These are phyloP conservation scores for Rhizoclosmatium sp. DNA, from an alignment of 192 early-diverging fungal genomes.

Conservation along the genomic window DNA sequence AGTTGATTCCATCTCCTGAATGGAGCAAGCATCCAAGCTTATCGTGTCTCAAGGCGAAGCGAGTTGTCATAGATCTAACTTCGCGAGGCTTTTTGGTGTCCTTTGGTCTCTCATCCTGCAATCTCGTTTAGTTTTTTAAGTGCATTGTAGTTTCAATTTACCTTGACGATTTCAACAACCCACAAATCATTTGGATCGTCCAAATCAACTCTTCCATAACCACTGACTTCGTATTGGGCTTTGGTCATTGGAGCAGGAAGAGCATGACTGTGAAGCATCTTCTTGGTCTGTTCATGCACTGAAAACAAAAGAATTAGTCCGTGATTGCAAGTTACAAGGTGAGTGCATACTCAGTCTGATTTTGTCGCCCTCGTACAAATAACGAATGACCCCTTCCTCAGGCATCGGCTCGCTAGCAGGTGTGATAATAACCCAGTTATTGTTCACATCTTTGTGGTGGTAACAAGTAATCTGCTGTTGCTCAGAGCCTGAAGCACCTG, in stretches of 20 bases:
- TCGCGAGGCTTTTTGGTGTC: slow-evolving; percentile 17
- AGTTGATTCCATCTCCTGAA: slow-evolving; percentile 65
- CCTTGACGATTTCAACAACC: slow-evolving; percentile 84
- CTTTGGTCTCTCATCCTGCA: slow-evolving; percentile 2
- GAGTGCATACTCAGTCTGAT: slow-evolving; percentile 73
- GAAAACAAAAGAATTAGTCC: not conserved
- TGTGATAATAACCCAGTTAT: slow-evolving; percentile 83
- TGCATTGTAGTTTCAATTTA: not conserved
- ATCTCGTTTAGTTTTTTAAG: not conserved
- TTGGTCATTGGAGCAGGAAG: slow-evolving; percentile 79
- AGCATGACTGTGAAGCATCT: slow-evolving; percentile 87
- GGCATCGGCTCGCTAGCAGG: slow-evolving; percentile 53
- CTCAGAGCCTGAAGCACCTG: slow-evolving; percentile 69
- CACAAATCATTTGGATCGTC: slow-evolving; percentile 91
- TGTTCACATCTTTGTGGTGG: slow-evolving; percentile 92
- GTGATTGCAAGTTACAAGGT: not conserved
- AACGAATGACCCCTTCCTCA: slow-evolving; percentile 56
- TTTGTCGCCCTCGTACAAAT: slow-evolving; percentile 79
- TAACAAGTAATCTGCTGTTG: slow-evolving; percentile 99
- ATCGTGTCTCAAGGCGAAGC: slow-evolving; percentile 80
- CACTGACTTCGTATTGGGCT: slow-evolving; percentile 85
- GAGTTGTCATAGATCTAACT: slow-evolving; percentile 80
- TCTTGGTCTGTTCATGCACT: slow-evolving; percentile 71
- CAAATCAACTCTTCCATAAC: slow-evolving; percentile 78
- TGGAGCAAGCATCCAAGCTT: slow-evolving; percentile 78